Conservation (phyloP, 768 basidiomycete genomes). For the Tulasnella sp. region DNA sequence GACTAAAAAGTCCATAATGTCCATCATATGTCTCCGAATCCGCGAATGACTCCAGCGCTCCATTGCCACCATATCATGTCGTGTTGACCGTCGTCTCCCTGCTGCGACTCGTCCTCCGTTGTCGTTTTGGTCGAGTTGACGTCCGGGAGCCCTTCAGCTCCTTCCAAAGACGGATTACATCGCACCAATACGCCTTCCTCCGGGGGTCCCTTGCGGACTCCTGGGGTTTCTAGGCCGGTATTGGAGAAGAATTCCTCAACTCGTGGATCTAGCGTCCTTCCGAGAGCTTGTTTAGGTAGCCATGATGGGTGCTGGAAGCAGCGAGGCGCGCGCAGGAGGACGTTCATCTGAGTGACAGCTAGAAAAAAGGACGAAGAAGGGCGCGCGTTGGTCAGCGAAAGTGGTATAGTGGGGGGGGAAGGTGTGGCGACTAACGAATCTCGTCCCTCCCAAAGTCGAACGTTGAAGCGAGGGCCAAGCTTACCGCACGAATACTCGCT, state of each 20-base stretch:
- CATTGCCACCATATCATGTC: slow-evolving; percentile 30
- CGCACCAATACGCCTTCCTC: slow-evolving; percentile 14
- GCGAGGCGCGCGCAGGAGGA: slow-evolving; percentile 28
- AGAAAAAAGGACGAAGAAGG: background rate
- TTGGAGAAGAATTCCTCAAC: slow-evolving; percentile 4
- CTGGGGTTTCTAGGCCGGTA: background rate
- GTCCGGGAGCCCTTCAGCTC: background rate
- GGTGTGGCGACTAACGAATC: background rate
- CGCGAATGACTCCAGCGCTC: slow-evolving; percentile 23
- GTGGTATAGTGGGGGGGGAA: background rate
- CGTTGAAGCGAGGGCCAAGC: slow-evolving; percentile 1
- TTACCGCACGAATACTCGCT: background rate
- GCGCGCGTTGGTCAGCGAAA: no score
- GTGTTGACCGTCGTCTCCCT: slow-evolving; percentile 8
- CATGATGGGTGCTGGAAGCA: slow-evolving; percentile 28
- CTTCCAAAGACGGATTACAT: background rate
- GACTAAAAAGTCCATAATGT: no score
- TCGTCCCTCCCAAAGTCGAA: slow-evolving; percentile 24
- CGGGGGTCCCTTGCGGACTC: background rate
- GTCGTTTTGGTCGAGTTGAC: background rate
- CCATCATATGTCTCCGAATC: slow-evolving; percentile 16
- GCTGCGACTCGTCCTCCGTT: background rate
- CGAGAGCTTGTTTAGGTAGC: slow-evolving; percentile 25
- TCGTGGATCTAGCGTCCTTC: slow-evolving; percentile 2
- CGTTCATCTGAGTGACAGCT: slow-evolving; percentile 22